phyloP scores from a whole-genome alignment of 192 early-diverging fungal genomes.

The Bifiguratus adelaidae region DNA sequence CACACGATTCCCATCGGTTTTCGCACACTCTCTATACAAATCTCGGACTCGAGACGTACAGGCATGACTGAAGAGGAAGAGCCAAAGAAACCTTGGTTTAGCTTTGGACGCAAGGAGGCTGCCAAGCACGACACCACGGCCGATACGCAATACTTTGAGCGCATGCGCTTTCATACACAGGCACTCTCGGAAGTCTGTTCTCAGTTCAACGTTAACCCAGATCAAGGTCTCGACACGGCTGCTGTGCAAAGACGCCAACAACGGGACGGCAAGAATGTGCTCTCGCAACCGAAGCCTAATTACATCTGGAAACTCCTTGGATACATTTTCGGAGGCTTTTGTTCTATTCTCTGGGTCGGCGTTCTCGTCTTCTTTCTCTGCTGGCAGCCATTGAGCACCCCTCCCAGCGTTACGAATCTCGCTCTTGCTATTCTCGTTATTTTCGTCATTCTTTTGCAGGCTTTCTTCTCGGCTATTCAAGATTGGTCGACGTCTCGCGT shows the following conservation, averaged over 20 bases:
- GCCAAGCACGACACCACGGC: slow-evolving; percentile 9
- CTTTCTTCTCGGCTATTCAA: slow-evolving; percentile 52
- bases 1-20: slow-evolving; percentile 31
- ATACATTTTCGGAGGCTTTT: slow-evolving; percentile 62
- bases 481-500: slow-evolving; percentile 53
- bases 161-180: slow-evolving; percentile 30
- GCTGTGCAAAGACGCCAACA: slow-evolving; percentile 15
- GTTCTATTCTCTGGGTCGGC: slow-evolving; percentile 55
- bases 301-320: slow-evolving; percentile 24
- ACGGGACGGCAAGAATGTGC: slow-evolving; percentile 28
- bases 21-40: slow-evolving; percentile 30
- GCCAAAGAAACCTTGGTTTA: slow-evolving; percentile 3
- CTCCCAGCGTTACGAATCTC: slow-evolving; percentile 39
- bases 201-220: slow-evolving; percentile 22
- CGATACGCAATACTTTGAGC: slow-evolving; percentile 23
- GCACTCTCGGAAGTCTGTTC: slow-evolving; percentile 23
- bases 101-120: slow-evolving; percentile 2
- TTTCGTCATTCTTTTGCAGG: slow-evolving; percentile 52
- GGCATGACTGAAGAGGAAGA: neutral
- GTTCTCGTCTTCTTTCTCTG: slow-evolving; percentile 52
- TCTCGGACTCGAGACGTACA: slow-evolving; percentile 25
- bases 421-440: slow-evolving; percentile 47
- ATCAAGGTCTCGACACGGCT: slow-evolving; percentile 19
- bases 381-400: slow-evolving; percentile 41
- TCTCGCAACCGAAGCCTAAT: slow-evolving; percentile 22